Percentiles rank a stretch among this genome's conserved stretches.
Conservation (phyloP, 495 filamentous ascomycete species). For the Cryomyces antarcticus region DNA sequence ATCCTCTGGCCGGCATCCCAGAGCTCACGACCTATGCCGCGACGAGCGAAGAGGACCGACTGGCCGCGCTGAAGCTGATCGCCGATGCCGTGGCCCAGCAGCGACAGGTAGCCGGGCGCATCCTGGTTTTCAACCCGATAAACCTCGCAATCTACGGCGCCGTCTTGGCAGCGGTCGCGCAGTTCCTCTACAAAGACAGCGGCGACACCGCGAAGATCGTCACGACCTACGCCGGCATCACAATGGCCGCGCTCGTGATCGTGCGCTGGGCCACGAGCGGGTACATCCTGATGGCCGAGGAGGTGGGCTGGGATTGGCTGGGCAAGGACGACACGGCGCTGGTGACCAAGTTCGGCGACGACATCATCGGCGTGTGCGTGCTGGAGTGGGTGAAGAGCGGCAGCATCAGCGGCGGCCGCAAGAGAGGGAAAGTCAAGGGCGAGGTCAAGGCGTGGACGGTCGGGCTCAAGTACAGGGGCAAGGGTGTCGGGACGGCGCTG, state of each 20-base stretch:
- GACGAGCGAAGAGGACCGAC: slow-evolving; percentile 28
- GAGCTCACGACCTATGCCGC: slow-evolving; percentile 18
- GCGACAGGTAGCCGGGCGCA: slow-evolving; percentile 29
- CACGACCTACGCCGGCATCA: slow-evolving; percentile 23
- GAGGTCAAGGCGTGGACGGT: slow-evolving; percentile 64
- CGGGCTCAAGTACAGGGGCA: slow-evolving; percentile 37
- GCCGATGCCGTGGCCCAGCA: slow-evolving; percentile 44
- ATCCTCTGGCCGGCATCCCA: slow-evolving; percentile 6
- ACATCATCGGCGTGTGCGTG: slow-evolving; percentile 35
- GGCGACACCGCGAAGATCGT: slow-evolving; percentile 17
- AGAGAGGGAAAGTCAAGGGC: slow-evolving; percentile 15
- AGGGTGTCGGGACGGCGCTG: slow-evolving; percentile 47
- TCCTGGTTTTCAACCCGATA: slow-evolving; percentile 32
- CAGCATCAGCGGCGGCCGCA: slow-evolving; percentile 16
- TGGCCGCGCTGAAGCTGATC: slow-evolving; percentile 54
- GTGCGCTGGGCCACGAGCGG: slow-evolving; percentile 21
- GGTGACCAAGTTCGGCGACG: slow-evolving; percentile 23
- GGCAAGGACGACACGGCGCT: slow-evolving; percentile 26
- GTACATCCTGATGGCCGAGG: slow-evolving; percentile 34
- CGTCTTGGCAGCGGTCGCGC: slow-evolving; percentile 18
- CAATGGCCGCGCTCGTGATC: slow-evolving; percentile 24
- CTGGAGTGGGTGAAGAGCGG: slow-evolving; percentile 25
- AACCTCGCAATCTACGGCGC: slow-evolving; percentile 19
- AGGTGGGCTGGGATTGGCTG: slow-evolving; percentile 28
- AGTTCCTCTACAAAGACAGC: slow-evolving; percentile 14